A percentile compares a stretch with the other conserved stretches of the same genome.
phyloP scores from a whole-genome alignment of 2,329 filamentous ascomycete species.

The Geosmithia flava region DNA sequence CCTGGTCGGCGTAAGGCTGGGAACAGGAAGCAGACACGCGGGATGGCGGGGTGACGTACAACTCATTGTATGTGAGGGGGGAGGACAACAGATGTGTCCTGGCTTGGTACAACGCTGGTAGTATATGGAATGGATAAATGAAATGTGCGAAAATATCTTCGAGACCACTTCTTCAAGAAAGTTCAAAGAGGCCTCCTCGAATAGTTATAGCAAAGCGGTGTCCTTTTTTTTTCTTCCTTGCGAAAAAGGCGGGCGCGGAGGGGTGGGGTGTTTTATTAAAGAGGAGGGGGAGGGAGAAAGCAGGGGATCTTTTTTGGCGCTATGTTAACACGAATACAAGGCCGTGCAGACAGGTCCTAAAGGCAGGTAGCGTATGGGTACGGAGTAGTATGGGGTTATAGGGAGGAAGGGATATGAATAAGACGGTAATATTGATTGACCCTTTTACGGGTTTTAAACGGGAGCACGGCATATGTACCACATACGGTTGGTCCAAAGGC shows the following conservation, averaged over 20 bases:
- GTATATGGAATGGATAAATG: too few relatives aligned
- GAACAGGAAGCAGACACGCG: not conserved
- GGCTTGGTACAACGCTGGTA: not conserved
- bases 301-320: too few relatives aligned
- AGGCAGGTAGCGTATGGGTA: too few relatives aligned
- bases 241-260: not conserved
- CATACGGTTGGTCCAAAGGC: too few relatives aligned
- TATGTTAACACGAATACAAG: too few relatives aligned
- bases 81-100: constrained; percentile 2
- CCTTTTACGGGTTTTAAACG: too few relatives aligned
- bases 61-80: constrained; percentile 4
- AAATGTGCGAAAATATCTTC: too few relatives aligned
- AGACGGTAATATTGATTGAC: too few relatives aligned
- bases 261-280: not conserved
- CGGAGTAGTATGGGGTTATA: too few relatives aligned
- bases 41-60: constrained; percentile 3
- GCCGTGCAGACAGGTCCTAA: too few relatives aligned
- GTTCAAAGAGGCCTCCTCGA: not conserved
- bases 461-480: too few relatives aligned
- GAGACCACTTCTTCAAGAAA: not conserved
- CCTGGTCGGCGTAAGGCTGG: not conserved
- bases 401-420: too few relatives aligned
- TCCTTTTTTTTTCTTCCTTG: not conserved
- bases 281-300: not conserved
- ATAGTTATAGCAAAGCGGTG: not conserved